Evolutionary conservation across 352 stramenopile genomes (phyloP).

Genomic region (Phytophthora pini): DNA sequence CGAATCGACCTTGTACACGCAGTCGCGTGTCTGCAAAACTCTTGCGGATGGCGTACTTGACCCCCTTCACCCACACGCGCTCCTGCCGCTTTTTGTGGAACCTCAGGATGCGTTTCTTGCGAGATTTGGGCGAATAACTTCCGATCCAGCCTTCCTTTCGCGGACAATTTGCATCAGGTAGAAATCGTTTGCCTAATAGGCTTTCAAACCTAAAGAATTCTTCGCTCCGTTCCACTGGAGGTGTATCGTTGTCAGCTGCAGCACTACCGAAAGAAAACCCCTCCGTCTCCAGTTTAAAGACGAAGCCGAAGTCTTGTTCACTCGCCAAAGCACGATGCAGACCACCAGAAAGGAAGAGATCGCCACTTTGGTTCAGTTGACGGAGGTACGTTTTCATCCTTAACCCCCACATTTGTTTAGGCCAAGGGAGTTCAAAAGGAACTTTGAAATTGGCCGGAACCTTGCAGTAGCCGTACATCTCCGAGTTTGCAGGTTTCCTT

Average conservation of each 20-base stretch:
- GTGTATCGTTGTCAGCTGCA: slow-evolving; percentile 6
- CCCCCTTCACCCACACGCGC: slow-evolving; percentile 91
- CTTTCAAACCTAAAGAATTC: not conserved
- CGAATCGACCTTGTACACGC: slow-evolving; percentile 96
- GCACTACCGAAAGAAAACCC: not conserved
- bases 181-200: slow-evolving; percentile 16
- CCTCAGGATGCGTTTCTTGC: slow-evolving; percentile 90
- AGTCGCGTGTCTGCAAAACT: slow-evolving; percentile 97
- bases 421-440: slow-evolving; percentile 28
- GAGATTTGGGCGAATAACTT: slow-evolving; percentile 92
- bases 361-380: slow-evolving; percentile 22
- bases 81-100: slow-evolving; percentile 95
- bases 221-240: slow-evolving; percentile 12
- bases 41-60: slow-evolving; percentile 98
- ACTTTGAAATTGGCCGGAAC: slow-evolving; percentile 25
- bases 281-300: slow-evolving; percentile 28
- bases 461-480: slow-evolving; percentile 26
- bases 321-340: slow-evolving; percentile 6
- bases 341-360: slow-evolving; percentile 19
- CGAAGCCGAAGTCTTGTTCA: slow-evolving; percentile 28
- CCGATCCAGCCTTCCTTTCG: slow-evolving; percentile 76
- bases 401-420: slow-evolving; percentile 32
- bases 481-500: slow-evolving; percentile 16
- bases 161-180: not conserved
- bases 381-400: slow-evolving; percentile 20